Percentiles rank a stretch among this genome's conserved stretches.
These are phyloP conservation scores for Bauhinia variegata DNA, from an alignment of 306 rosid genomes.

Conservation along the genomic window DNA sequence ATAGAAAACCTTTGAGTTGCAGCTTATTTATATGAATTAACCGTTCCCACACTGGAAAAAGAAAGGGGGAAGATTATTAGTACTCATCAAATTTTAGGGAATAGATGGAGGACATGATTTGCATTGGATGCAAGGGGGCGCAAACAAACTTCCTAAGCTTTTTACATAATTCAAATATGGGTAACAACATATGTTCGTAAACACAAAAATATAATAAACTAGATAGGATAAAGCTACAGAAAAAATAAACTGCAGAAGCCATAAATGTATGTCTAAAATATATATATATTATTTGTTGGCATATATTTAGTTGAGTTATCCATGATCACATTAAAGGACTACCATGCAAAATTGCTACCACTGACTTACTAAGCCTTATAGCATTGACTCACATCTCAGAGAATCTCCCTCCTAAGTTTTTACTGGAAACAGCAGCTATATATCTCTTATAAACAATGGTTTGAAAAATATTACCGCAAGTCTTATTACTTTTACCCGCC, in stretches of 20 bases:
- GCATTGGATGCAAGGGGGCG: not conserved
- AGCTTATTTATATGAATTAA: conserved; percentile 17
- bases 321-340: no score
- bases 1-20: conserved; percentile 29
- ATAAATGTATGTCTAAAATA: no score
- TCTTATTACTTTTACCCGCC: conserved; percentile 1
- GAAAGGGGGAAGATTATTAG: conserved; percentile 4
- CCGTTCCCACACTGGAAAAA: conserved; percentile 45
- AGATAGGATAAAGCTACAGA: no score
- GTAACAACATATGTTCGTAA: no score
- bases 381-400: conserved; percentile 14
- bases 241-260: no score
- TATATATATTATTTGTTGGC: no score
- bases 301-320: no score
- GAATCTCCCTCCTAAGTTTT: conserved; percentile 20
- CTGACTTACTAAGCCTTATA: not conserved
- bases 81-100: conserved; percentile 15
- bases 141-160: not conserved
- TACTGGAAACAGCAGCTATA: not conserved
- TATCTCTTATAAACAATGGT: not conserved
- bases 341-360: not conserved
- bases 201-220: no score
- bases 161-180: no score
- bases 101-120: not conserved
- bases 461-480: not conserved